phyloP scores from a whole-genome alignment of 2,329 filamentous ascomycete genomes.

The Blastomyces parvus region DNA sequence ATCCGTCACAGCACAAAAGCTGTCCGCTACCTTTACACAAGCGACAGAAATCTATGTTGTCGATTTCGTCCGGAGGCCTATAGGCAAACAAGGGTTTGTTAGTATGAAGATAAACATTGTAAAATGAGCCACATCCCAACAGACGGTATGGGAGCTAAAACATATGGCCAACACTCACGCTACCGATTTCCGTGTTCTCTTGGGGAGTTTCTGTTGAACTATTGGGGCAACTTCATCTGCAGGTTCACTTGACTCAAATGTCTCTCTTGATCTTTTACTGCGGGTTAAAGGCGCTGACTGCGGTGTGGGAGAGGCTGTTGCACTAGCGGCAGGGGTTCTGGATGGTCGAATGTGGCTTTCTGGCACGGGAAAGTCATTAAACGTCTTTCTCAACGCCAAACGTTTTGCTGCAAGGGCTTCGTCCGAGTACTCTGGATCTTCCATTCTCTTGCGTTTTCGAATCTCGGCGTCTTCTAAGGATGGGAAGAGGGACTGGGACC shows the following conservation, averaged over 20 bases:
- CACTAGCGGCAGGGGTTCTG: neutral
- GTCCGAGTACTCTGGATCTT: slow-evolving; percentile 24
- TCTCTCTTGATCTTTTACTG: neutral
- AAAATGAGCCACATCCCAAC: neutral
- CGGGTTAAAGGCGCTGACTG: neutral
- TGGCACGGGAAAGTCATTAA: neutral
- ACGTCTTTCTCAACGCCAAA: slow-evolving; percentile 10
- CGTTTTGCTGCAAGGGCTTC: slow-evolving; percentile 22
- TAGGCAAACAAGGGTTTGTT: neutral
- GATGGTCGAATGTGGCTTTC: slow-evolving; percentile 5
- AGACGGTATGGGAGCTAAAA: neutral
- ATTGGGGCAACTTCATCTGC: slow-evolving; percentile 6
- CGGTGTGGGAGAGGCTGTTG: neutral
- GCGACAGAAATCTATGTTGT: slow-evolving; percentile 86
- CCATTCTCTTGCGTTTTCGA: slow-evolving; percentile 24
- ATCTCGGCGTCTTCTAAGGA: slow-evolving; percentile 20
- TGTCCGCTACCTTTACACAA: slow-evolving; percentile 76
- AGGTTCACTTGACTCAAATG: slow-evolving; percentile 5
- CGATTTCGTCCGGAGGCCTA: slow-evolving; percentile 25
- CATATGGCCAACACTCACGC: slow-evolving; percentile 1
- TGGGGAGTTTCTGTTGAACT: neutral
- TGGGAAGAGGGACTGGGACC: slow-evolving; percentile 12
- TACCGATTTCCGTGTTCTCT: slow-evolving; percentile 5
- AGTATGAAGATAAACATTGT: neutral
- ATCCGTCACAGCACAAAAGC: slow-evolving; percentile 89